phyloP scores from a whole-genome alignment of 2,329 filamentous ascomycete species.

The Aspergillus tubingensis region DNA sequence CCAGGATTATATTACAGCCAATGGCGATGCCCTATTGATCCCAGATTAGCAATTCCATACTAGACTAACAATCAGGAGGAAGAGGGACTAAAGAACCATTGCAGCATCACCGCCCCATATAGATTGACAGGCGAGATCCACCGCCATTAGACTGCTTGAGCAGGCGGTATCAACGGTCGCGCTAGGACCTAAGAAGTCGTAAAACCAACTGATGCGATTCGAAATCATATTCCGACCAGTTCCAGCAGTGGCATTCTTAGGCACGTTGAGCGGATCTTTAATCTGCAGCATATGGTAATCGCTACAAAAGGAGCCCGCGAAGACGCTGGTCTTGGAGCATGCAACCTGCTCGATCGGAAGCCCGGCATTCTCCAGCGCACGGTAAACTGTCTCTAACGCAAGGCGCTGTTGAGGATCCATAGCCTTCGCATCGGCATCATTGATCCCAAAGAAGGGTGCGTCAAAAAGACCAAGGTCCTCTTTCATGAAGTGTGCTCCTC shows the following conservation, averaged over 20 bases:
- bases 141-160: conserved; percentile 28
- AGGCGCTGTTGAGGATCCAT: conserved; percentile 39
- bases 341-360: conserved; percentile 27
- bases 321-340: conserved; percentile 37
- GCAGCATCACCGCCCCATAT: conserved; percentile 23
- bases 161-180: conserved; percentile 32
- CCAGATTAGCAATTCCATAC: not conserved
- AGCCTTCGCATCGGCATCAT: conserved; percentile 24
- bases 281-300: conserved; percentile 32
- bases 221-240: conserved; percentile 31
- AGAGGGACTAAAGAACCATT: conserved; percentile 8
- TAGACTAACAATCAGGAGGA: not conserved
- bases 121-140: conserved; percentile 25
- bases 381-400: conserved; percentile 31
- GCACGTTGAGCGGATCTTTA: conserved; percentile 22
- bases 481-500: conserved; percentile 23
- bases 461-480: conserved; percentile 34
- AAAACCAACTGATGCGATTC: conserved; percentile 32
- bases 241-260: conserved; percentile 26
- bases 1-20: conserved; percentile 21
- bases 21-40: conserved; percentile 13
- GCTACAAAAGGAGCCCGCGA: conserved; percentile 30
- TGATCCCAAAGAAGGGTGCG: conserved; percentile 34
- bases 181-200: conserved; percentile 34
- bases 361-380: conserved; percentile 32